A percentile compares a stretch with the other conserved stretches of the same genome.
Evolutionary conservation across 257 asterid species (phyloP).

Genomic region (Echites panduratus): DNA sequence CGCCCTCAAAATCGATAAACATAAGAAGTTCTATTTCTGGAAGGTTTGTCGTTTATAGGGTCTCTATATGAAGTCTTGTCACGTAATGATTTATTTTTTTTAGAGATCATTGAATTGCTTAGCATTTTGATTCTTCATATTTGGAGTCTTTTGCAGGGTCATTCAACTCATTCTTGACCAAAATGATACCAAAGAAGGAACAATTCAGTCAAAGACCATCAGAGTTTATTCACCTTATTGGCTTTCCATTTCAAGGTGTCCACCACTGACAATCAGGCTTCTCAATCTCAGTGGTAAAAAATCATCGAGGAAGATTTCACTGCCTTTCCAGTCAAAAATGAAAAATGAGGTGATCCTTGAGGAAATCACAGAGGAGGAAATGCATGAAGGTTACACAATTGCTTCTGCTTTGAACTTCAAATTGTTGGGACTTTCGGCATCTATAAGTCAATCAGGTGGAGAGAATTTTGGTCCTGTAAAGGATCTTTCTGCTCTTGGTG

Average conservation of each 20-base stretch:
- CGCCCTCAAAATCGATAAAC: conserved; percentile 64
- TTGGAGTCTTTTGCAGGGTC: conserved; percentile 45
- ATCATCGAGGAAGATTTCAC: conserved; percentile 42
- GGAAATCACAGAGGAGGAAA: conserved; percentile 91
- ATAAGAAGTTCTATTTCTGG: conserved; percentile 93
- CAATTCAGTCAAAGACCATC: conserved; percentile 54
- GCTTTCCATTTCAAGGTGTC: conserved; percentile 81
- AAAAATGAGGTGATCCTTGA: conserved; percentile 54
- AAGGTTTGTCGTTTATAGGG: conserved; percentile 58
- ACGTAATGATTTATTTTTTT: neutral
- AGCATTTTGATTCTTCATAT: conserved; percentile 4
- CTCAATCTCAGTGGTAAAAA: conserved; percentile 43
- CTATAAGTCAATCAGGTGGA: conserved; percentile 55
- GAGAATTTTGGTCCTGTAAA: conserved; percentile 78
- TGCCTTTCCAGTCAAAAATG: conserved; percentile 54
- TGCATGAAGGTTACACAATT: conserved; percentile 74
- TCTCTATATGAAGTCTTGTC: neutral
- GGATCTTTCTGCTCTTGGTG: conserved; percentile 84
- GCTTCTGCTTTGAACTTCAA: conserved; percentile 85
- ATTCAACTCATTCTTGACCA: conserved; percentile 89
- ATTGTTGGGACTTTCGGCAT: conserved; percentile 72
- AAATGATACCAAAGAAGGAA: conserved; percentile 46
- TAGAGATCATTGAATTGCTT: neutral
- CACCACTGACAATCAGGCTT: conserved; percentile 82
- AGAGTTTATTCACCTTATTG: conserved; percentile 86